A percentile compares a stretch with the other conserved stretches of the same genome.
phyloP scores from a whole-genome alignment of 768 basidiomycete genomes.

The Naematelia aurantialba region DNA sequence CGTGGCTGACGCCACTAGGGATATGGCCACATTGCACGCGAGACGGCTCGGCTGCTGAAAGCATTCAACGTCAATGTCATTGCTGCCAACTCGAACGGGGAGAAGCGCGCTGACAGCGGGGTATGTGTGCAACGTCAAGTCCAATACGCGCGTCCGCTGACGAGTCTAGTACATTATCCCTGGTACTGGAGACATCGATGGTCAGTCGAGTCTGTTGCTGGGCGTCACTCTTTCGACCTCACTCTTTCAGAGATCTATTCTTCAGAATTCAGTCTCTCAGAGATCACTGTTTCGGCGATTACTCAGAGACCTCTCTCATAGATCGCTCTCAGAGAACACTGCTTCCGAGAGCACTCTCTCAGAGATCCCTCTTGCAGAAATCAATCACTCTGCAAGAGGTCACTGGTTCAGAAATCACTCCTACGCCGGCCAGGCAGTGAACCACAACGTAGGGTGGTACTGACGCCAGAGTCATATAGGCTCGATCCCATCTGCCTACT shows the following conservation, averaged over 20 bases:
- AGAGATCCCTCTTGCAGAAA: too few relatives aligned
- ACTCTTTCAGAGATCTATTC: too few relatives aligned
- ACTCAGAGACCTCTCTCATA: too few relatives aligned
- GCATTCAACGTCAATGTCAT: slow-evolving; percentile 44
- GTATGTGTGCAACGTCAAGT: slow-evolving; percentile 19
- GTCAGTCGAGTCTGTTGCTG: too few relatives aligned
- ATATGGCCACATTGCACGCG: slow-evolving; percentile 48
- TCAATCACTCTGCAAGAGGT: too few relatives aligned
- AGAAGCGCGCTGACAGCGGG: slow-evolving; percentile 39
- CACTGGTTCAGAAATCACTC: too few relatives aligned
- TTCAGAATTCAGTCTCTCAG: too few relatives aligned
- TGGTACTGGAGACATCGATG: slow-evolving; percentile 48
- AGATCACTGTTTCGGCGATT: too few relatives aligned
- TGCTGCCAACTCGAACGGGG: slow-evolving; percentile 47
- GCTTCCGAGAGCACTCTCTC: too few relatives aligned
- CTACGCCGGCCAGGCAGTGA: neutral
- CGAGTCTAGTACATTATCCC: slow-evolving; percentile 20
- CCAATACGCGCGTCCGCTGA: too few relatives aligned
- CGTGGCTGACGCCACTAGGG: slow-evolving; percentile 28
- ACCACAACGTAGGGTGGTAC: neutral
- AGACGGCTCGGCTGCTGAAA: slow-evolving; percentile 47
- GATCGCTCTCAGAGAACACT: too few relatives aligned
- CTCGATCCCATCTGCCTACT: slow-evolving; percentile 41
- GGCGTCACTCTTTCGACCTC: too few relatives aligned
- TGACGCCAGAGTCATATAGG: slow-evolving; percentile 18